Percentiles rank a stretch among this genome's conserved stretches.
Evolutionary conservation across 2,329 filamentous ascomycete genomes (phyloP).

Genomic region (Colletotrichum sp.): DNA sequence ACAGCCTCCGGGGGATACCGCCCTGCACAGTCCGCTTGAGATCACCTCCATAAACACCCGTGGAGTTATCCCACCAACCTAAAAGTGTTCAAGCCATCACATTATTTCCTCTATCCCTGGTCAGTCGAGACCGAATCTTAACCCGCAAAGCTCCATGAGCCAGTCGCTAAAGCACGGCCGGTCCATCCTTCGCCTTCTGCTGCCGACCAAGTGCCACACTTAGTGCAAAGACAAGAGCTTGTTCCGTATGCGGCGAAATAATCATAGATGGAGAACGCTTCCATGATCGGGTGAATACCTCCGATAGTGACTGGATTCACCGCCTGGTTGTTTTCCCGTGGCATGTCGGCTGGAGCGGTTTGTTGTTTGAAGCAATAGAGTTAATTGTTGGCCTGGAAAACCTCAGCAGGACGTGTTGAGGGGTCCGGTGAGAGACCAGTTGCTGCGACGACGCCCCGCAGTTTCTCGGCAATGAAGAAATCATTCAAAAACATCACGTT

Average conservation of each 20-base stretch:
- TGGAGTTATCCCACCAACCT: neutral
- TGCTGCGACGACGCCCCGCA: too few relatives aligned
- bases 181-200: neutral
- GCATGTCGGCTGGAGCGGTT: too few relatives aligned
- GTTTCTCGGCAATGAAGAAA: too few relatives aligned
- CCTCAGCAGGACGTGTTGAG: too few relatives aligned
- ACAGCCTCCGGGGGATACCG: too few relatives aligned
- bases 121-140: neutral
- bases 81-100: neutral
- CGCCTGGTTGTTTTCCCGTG: too few relatives aligned
- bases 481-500: too few relatives aligned
- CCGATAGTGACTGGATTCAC: neutral
- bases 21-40: neutral
- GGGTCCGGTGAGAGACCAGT: too few relatives aligned
- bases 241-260: conserved; percentile 45
- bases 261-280: conserved; percentile 45
- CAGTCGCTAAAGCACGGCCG: neutral
- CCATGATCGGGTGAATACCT: conserved; percentile 25
- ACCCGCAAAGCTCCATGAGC: neutral
- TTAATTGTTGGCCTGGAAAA: too few relatives aligned
- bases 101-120: neutral
- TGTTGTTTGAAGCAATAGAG: too few relatives aligned
- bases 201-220: neutral
- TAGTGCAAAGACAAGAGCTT: conserved; percentile 52
- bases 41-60: neutral